Conservation (phyloP, 208 protist genomes). For the Leptomonas pyrrhocoris region DNA sequence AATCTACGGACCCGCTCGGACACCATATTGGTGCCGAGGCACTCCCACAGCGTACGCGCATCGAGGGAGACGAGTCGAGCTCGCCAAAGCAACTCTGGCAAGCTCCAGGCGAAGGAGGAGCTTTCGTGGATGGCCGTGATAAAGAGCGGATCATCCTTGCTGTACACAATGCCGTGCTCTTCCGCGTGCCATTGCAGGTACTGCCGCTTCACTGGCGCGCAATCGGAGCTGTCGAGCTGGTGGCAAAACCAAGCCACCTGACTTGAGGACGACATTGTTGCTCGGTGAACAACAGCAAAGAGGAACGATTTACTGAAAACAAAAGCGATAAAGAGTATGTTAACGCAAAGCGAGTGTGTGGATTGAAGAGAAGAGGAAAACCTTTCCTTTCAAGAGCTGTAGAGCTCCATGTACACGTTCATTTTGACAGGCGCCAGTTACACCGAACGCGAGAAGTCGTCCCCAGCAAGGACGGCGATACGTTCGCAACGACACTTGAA, state of each 20-base stretch:
- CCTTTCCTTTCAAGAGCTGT: no score
- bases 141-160: constrained; percentile 21
- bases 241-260: constrained; percentile 40
- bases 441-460: no score
- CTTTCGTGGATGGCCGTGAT: background rate
- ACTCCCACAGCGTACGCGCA: constrained; percentile 78
- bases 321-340: no score
- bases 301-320: no score
- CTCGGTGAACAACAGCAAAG: background rate
- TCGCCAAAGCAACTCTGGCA: constrained; percentile 35
- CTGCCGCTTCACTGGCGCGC: constrained; percentile 55
- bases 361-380: no score
- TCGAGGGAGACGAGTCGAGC: constrained; percentile 72
- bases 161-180: constrained; percentile 2
- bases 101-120: constrained; percentile 21
- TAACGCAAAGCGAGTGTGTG: no score
- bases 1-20: constrained; percentile 23
- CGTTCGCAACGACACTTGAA: no score
- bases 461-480: no score
- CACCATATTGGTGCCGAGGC: constrained; percentile 41
- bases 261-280: constrained; percentile 5
- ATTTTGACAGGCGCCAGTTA: no score
- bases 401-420: no score
- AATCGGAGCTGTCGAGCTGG: constrained; percentile 53
- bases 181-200: constrained; percentile 48